Base-by-base conservation (phyloP, 2,329 filamentous ascomycete species). In the Hirsutella minnesotensis region DNA sequence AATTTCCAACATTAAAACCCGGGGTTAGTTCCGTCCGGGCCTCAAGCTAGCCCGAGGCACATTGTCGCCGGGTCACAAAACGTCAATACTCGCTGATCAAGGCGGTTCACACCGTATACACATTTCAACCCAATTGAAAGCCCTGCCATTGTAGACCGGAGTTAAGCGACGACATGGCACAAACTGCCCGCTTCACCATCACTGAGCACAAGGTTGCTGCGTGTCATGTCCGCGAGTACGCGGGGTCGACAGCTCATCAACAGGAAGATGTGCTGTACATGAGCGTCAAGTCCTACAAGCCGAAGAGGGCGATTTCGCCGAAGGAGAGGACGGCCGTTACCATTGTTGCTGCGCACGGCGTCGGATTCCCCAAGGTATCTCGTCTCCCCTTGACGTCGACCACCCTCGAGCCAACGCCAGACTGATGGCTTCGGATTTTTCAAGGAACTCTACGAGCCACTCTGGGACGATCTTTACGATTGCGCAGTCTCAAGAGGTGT, bases 371-470 rank as follows among this genome's bases (percentile, higher is more conserved):
- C 5, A 94, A 94, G 69, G 82, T 82, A 18, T 15, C 24, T 31
- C 12, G 35, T 16, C 5, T 15, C 5, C 35, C 19, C 9, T 37
- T 18, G 10, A 8, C 18, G 16, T 37, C 16, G 7, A 10, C 15
- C 15, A 19, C 15, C 12, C 31, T 33, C 10, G 24, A 27, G 24
- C 12, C 8, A 9, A 33, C 15, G 15, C 31, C 31, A 33, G 8
- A 33, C 12, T 16, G 31, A 13, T n/a, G 31, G n/a, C 10, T 13
- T 16, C 31, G 10, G 15, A 37, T 18, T 30, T 19, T 10, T 2
- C 46, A n/a, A 85, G 81, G 86, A 94, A 67, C 65, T 92, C 3
- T 94, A 94, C 57, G 86, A 94, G 56, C 82, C 87, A 1, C 67
- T 94, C 1, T 94, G 86, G 83, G 83, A 86, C 46, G 85, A 92